phyloP scores from a whole-genome alignment of 441 rosid genomes.

The Erodium texanum region DNA sequence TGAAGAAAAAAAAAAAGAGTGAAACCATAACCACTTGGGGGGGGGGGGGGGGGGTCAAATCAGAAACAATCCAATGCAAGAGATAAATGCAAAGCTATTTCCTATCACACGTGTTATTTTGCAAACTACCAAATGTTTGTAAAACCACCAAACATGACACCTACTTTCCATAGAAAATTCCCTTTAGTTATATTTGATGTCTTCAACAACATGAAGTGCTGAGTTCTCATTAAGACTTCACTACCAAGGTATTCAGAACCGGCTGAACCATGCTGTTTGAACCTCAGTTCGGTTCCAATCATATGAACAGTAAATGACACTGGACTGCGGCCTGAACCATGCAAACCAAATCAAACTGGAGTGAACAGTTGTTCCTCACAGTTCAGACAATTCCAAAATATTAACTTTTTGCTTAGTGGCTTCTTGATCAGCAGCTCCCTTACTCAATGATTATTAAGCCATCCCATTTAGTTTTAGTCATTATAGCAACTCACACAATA shows the following conservation, averaged over 20 bases:
- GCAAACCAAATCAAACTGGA: not conserved
- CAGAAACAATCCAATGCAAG: not conserved
- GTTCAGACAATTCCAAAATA: not conserved
- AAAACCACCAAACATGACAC: not conserved
- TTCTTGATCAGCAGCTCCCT: not conserved
- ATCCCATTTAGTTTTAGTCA: not conserved
- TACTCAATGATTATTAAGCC: not conserved
- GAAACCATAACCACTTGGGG: slow-evolving; percentile 7
- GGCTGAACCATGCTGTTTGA: not conserved
- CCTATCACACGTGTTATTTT: not conserved
- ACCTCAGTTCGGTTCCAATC: not conserved
- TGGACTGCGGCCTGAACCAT: not conserved
- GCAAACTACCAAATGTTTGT: not conserved
- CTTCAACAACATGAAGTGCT: not conserved
- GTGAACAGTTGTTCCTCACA: not conserved
- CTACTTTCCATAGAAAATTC: not conserved
- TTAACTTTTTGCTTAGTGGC: not conserved
- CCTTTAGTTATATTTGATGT: not conserved
- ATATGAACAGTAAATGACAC: not conserved
- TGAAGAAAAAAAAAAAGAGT: no score
- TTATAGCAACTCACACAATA: not conserved
- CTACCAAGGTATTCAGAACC: not conserved
- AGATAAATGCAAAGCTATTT: not conserved
- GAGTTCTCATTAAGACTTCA: not conserved
- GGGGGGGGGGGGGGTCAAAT: not conserved